Evolutionary conservation across 2,329 filamentous ascomycete species (phyloP).

Genomic region (Verticillium isaacii): DNA sequence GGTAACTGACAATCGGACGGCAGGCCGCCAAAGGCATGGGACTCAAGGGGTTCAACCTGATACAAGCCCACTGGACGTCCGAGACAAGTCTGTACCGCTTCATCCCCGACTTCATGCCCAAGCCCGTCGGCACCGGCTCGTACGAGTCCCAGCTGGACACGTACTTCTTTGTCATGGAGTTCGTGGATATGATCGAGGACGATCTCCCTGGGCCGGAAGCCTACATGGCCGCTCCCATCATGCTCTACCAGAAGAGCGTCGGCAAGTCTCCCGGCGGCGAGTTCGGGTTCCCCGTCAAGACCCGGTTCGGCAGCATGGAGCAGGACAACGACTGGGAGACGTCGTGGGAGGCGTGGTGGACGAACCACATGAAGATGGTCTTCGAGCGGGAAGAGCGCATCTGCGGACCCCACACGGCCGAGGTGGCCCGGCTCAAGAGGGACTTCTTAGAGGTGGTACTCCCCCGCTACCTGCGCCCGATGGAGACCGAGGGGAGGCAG

Average conservation of each 20-base stretch:
- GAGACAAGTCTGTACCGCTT: conserved; percentile 15
- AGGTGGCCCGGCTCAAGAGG: conserved; percentile 10
- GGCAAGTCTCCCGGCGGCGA: conserved; percentile 23
- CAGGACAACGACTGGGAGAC: conserved; percentile 28
- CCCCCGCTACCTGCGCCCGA: conserved; percentile 16
- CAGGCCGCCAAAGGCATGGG: background rate
- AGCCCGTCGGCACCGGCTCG: conserved; percentile 14
- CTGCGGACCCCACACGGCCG: conserved; percentile 7
- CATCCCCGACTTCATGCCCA: conserved; percentile 16
- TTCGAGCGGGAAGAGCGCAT: conserved; percentile 13
- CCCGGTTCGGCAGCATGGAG: conserved; percentile 29
- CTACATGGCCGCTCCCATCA: conserved; percentile 15
- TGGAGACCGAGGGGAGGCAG: conserved; percentile 17
- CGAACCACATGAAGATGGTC: conserved; percentile 13
- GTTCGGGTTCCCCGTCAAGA: conserved; percentile 28
- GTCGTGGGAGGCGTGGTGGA: conserved; percentile 29
- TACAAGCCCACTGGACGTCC: conserved; percentile 15
- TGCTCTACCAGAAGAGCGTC: conserved; percentile 18
- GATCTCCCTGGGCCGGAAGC: conserved; percentile 12
- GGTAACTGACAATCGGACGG: background rate
- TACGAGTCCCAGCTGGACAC: conserved; percentile 14
- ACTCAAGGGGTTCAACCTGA: conserved; percentile 1
- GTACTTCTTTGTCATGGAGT: conserved; percentile 19
- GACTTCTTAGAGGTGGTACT: conserved; percentile 16
- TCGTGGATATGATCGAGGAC: conserved; percentile 19